Conservation (phyloP, 2,329 filamentous ascomycete species). For the Paramyrothecium roridum region DNA sequence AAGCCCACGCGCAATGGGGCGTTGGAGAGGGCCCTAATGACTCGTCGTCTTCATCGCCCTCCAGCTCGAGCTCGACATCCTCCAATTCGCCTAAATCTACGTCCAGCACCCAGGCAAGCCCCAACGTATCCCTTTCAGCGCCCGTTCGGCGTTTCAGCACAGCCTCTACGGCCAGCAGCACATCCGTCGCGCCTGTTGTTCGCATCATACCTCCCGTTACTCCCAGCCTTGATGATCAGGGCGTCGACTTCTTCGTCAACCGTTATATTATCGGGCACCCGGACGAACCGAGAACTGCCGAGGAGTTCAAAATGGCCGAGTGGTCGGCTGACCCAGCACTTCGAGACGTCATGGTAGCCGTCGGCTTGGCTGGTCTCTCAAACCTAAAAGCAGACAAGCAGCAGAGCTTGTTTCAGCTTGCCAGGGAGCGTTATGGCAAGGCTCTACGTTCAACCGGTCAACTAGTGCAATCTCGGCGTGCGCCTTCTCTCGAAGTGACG, state of each 20-base stretch:
- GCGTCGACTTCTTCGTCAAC: slow-evolving; percentile 48
- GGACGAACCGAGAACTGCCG: slow-evolving; percentile 39
- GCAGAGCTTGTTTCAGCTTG: slow-evolving; percentile 37
- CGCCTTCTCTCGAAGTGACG: slow-evolving; percentile 37
- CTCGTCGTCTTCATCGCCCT: slow-evolving; percentile 11
- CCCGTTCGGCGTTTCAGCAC: slow-evolving; percentile 10
- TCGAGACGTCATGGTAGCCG: slow-evolving; percentile 50
- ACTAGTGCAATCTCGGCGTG: slow-evolving; percentile 31
- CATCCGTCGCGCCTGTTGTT: slow-evolving; percentile 2
- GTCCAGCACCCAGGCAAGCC: slow-evolving; percentile 2
- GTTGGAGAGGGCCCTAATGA: slow-evolving; percentile 19
- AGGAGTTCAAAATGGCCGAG: slow-evolving; percentile 30
- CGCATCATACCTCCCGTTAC: slow-evolving; percentile 24
- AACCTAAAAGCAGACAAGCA: slow-evolving; percentile 44
- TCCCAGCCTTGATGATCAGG: slow-evolving; percentile 42
- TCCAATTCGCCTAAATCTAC: slow-evolving; percentile 12
- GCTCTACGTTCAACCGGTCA: slow-evolving; percentile 47
- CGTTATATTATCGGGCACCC: slow-evolving; percentile 49
- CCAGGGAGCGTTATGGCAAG: slow-evolving; percentile 50
- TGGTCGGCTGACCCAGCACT: slow-evolving; percentile 37
- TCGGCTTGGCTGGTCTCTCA: slow-evolving; percentile 56
- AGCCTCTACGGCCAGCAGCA: not conserved
- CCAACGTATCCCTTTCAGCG: not conserved
- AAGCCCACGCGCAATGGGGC: slow-evolving; percentile 52
- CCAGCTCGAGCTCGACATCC: slow-evolving; percentile 9